Evolutionary conservation across 441 rosid species (phyloP).

Genomic region (Syzygium malaccense): DNA sequence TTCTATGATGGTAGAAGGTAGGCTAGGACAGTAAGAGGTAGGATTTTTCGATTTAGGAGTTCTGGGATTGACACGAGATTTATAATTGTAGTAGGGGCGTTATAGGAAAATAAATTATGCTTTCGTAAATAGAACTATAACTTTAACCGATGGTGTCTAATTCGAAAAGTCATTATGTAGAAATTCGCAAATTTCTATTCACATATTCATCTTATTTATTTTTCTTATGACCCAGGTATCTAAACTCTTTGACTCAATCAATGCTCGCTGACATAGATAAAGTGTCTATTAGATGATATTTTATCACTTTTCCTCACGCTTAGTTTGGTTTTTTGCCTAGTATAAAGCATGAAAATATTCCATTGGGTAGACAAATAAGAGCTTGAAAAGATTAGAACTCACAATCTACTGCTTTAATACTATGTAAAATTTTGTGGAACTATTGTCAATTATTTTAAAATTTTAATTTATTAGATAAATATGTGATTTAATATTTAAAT

Average conservation of each 20-base stretch:
- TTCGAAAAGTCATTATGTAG: not conserved
- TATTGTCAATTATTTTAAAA: no score
- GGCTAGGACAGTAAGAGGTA: not conserved
- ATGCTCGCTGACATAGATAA: not conserved
- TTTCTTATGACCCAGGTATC: not conserved
- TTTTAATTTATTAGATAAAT: no score
- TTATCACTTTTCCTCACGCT: no score
- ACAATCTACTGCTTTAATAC: no score
- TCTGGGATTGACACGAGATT: not conserved
- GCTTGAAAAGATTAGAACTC: no score
- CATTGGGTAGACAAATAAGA: no score
- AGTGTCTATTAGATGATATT: not conserved
- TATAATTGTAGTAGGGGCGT: not conserved
- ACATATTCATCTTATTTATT: not conserved
- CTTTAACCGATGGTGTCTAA: not conserved
- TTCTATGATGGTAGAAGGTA: not conserved
- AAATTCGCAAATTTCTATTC: not conserved
- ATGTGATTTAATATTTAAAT: no score
- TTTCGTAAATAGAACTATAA: not conserved
- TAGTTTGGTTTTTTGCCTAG: no score
- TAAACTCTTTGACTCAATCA: not conserved
- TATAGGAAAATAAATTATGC: not conserved
- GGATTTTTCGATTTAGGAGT: not conserved
- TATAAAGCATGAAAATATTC: no score
- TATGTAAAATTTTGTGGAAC: rapidly evolving